Base-by-base conservation (phyloP, 805 yeast genomes). In the Candida peoriensis region DNA sequence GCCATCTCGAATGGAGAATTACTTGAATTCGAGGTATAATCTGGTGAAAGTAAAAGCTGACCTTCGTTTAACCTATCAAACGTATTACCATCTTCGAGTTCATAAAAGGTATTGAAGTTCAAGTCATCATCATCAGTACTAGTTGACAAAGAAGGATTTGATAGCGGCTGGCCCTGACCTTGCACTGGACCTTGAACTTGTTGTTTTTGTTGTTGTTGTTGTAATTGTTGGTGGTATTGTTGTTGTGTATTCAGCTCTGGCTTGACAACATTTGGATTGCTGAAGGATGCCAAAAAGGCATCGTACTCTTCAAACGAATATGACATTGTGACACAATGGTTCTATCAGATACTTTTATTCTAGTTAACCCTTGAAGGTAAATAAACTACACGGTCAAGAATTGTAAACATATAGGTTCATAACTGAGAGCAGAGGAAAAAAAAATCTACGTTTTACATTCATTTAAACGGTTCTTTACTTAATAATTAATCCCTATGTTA, bases 271-370 rank as follows among this genome's bases (percentile, higher is more conserved):
- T 25, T 14, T 14, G 28, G n/a, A 15, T 25, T 25, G 27, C 41
- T 43, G 26, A 52, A 47, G 8, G 59, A 50, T 10, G 56, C 52
- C 16, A 56, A 39, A 27, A 56, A 52, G 24, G 55, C 50, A 30
- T 55, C 61, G 39, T 56, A 55, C 39, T 56, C 59, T 20, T 56
- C 59, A 34, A 56, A 54, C 1, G 55, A 43, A 40, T 54, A 47
- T 1, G 57, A 23, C 57, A 52, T 55, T 7, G 28, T 21, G 16
- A 1, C 8, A 3, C n/a, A 8, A 12, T n/a, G 10, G 27, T 24
- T 24, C 13, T 24, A 12, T 24, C 8, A 24, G 27, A 8, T 21
- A 11, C 11, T 21, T 8, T 21, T 11, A 11, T 11, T 21, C 11
- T 11, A 21, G 23, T 11, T 21, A 8, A 11, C n/a, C n/a, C n/a